Percentiles rank a stretch among this genome's conserved stretches.
Conservation (phyloP, 106 monocot species). For the Alisma plantagoaquatica region DNA sequence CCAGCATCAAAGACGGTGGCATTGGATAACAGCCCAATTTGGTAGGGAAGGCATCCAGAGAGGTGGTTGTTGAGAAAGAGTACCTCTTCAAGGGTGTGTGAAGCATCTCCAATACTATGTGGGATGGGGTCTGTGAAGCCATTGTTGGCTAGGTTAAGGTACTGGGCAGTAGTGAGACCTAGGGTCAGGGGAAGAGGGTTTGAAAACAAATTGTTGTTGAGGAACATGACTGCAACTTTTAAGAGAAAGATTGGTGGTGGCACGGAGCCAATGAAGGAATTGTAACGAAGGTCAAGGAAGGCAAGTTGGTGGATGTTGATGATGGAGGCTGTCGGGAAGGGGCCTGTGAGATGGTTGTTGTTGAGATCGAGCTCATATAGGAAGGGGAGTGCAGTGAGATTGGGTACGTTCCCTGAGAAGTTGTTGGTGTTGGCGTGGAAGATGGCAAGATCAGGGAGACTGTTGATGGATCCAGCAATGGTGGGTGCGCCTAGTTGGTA, state of each 20-base stretch:
- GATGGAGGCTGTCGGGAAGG: slow-evolving; percentile 11
- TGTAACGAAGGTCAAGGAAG: slow-evolving; percentile 19
- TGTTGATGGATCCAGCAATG: slow-evolving; percentile 7
- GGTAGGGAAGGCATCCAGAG: slow-evolving; percentile 19
- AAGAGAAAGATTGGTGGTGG: slow-evolving; percentile 16
- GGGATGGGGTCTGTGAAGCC: slow-evolving; percentile 13
- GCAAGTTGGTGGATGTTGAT: not conserved
- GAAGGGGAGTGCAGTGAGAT: slow-evolving; percentile 11
- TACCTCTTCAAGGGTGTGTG: slow-evolving; percentile 4
- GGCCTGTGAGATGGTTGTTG: slow-evolving; percentile 13
- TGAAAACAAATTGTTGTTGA: slow-evolving; percentile 23
- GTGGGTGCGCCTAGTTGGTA: slow-evolving; percentile 13
- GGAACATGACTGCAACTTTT: slow-evolving; percentile 16
- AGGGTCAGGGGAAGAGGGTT: slow-evolving; percentile 3
- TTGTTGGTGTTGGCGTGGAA: slow-evolving; percentile 32
- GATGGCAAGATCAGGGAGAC: slow-evolving; percentile 19
- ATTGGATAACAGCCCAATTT: slow-evolving; percentile 6
- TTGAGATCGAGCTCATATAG: slow-evolving; percentile 24
- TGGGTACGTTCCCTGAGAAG: slow-evolving; percentile 19
- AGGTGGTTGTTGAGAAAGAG: slow-evolving; percentile 21
- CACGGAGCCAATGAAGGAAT: slow-evolving; percentile 34
- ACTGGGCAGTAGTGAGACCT: slow-evolving; percentile 9
- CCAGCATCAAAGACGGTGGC: slow-evolving; percentile 49
- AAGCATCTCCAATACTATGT: slow-evolving; percentile 3
- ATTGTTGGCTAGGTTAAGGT: slow-evolving; percentile 25